phyloP scores from a whole-genome alignment of 2,329 filamentous ascomycete genomes.

The Acrodontium crateriforme region DNA sequence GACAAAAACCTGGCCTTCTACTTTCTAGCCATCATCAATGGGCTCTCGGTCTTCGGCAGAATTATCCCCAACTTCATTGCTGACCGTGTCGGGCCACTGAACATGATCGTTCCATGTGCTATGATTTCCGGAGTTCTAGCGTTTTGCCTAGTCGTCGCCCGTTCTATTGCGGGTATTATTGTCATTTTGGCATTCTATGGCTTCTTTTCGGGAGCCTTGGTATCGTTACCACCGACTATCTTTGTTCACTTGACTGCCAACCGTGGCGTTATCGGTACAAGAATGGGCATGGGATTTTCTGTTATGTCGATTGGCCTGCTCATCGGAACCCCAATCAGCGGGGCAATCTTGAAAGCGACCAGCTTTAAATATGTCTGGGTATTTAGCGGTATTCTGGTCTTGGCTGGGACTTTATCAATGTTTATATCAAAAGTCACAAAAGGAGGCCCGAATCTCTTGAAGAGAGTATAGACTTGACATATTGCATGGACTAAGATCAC shows the following conservation, averaged over 20 bases:
- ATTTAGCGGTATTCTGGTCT: constrained; percentile 25
- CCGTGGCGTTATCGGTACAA: constrained; percentile 34
- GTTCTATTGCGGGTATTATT: constrained; percentile 24
- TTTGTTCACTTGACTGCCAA: constrained; percentile 29
- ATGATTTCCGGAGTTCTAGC: constrained; percentile 27
- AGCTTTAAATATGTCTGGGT: constrained; percentile 31
- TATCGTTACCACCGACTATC: constrained; percentile 32
- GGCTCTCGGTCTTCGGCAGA: constrained; percentile 34
- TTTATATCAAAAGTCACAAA: constrained; percentile 13
- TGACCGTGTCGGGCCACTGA: constrained; percentile 33
- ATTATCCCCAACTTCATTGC: constrained; percentile 32
- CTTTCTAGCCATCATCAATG: constrained; percentile 54
- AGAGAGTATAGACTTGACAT: constrained; percentile 13
- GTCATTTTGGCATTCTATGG: constrained; percentile 33
- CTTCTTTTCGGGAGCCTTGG: constrained; percentile 35
- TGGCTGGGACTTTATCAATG: constrained; percentile 15
- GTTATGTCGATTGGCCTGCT: constrained; percentile 37
- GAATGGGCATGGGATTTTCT: constrained; percentile 43
- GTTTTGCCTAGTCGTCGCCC: constrained; percentile 27
- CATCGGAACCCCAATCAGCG: constrained; percentile 43
- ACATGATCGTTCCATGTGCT: constrained; percentile 32
- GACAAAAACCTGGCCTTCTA: constrained; percentile 47
- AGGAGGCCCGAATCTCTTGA: constrained; percentile 13
- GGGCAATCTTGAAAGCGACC: constrained; percentile 36
- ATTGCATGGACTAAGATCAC: too few relatives aligned